These are phyloP conservation scores for Dissophora globulifera DNA, from an alignment of 192 early-diverging fungal genomes.

Conservation along the genomic window DNA sequence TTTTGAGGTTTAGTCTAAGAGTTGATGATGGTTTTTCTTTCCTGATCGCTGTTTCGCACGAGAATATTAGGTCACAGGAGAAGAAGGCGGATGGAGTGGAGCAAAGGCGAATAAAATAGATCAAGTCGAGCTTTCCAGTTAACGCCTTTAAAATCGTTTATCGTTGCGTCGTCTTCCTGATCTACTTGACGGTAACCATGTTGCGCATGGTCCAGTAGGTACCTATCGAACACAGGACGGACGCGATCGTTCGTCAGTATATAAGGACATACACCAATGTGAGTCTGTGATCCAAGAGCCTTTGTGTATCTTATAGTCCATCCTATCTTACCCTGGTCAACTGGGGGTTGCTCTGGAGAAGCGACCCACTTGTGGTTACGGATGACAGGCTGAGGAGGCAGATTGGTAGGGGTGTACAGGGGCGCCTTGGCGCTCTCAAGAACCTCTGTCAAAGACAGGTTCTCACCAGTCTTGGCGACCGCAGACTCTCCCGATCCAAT, in stretches of 20 bases:
- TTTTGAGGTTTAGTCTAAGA: too few species aligned
- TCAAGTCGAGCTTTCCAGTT: too few species aligned
- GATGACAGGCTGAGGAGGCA: constrained; percentile 67
- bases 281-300: too few species aligned
- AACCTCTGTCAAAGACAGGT: constrained; percentile 58
- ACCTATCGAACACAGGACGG: constrained; percentile 14
- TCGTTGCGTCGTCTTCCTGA: not conserved
- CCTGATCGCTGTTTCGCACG: too few species aligned
- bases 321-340: constrained; percentile 44
- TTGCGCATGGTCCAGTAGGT: constrained; percentile 33
- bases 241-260: too few species aligned
- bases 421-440: constrained; percentile 60
- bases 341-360: constrained; percentile 46
- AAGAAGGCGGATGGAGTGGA: too few species aligned
- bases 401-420: constrained; percentile 59
- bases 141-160: too few species aligned
- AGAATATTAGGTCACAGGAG: too few species aligned
- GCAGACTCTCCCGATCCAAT: constrained; percentile 49
- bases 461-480: constrained; percentile 46
- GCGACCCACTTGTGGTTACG: constrained; percentile 60
- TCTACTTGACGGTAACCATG: constrained; percentile 12
- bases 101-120: too few species aligned
- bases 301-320: too few species aligned
- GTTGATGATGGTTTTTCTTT: too few species aligned
- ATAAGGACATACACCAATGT: too few species aligned